phyloP scores from a whole-genome alignment of 2,329 filamentous ascomycete species.

The Alternaria ventricosa region DNA sequence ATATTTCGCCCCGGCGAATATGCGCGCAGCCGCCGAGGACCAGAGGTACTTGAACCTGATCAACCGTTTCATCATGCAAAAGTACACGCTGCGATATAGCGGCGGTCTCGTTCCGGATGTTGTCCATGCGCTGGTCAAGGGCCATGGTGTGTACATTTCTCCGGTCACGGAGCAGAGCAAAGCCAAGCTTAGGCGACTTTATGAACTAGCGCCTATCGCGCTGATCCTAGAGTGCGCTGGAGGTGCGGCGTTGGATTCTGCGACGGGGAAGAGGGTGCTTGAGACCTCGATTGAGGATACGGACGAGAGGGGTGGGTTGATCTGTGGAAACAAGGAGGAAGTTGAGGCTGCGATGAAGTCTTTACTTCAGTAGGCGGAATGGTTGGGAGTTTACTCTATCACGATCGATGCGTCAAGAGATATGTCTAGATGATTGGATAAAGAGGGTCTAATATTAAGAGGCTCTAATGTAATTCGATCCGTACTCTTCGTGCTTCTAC shows the following conservation, averaged over 20 bases:
- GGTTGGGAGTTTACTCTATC: background rate
- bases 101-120: constrained; percentile 69
- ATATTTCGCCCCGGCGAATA: constrained; percentile 69
- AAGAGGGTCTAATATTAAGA: background rate
- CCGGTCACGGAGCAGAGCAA: constrained; percentile 60
- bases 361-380: background rate
- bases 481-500: background rate
- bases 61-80: constrained; percentile 56
- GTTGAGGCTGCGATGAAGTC: constrained; percentile 28
- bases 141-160: constrained; percentile 66
- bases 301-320: constrained; percentile 41
- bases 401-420: background rate
- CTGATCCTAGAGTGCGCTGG: constrained; percentile 67
- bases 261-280: constrained; percentile 30
- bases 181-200: constrained; percentile 66
- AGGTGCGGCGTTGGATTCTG: constrained; percentile 61
- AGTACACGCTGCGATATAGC: constrained; percentile 66
- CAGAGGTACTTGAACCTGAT: constrained; percentile 59
- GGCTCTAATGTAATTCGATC: background rate
- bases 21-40: constrained; percentile 63
- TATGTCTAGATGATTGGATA: background rate
- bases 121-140: constrained; percentile 65
- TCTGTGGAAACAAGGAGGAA: constrained; percentile 41
- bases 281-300: constrained; percentile 29
- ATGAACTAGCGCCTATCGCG: constrained; percentile 67